Percentiles rank a stretch among this genome's conserved stretches.
Conservation (phyloP, 768 basidiomycete genomes). For the Ephemerocybe angulata region DNA sequence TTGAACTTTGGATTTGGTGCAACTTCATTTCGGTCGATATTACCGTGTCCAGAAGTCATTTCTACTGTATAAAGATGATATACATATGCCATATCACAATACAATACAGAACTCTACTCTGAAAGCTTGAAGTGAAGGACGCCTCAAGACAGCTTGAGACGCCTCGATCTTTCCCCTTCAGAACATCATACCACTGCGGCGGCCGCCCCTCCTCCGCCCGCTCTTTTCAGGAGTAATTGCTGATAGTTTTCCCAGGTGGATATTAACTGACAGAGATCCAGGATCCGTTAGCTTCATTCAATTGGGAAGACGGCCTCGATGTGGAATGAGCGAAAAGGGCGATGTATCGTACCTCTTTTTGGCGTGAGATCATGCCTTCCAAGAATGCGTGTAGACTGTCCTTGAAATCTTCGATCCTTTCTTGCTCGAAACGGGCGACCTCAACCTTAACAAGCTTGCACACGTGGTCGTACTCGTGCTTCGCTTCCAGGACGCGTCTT, state of each 20-base stretch:
- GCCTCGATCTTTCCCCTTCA: too few species aligned
- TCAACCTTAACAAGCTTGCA: conserved; percentile 88
- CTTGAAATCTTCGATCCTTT: conserved; percentile 93
- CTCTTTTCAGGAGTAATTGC: conserved; percentile 53
- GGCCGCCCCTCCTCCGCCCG: conserved; percentile 4
- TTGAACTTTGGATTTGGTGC: too few species aligned
- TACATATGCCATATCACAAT: too few species aligned
- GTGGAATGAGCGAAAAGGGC: neutral
- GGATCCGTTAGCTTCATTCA: neutral
- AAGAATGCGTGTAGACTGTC: conserved; percentile 75
- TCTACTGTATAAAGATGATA: too few species aligned
- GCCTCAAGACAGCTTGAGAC: too few species aligned
- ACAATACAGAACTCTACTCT: too few species aligned
- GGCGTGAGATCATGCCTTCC: conserved; percentile 80
- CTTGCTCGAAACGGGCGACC: conserved; percentile 86
- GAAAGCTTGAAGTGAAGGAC: too few species aligned
- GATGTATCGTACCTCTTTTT: conserved; percentile 61
- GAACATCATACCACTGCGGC: too few species aligned
- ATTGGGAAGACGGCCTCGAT: neutral
- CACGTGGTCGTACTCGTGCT: conserved; percentile 84
- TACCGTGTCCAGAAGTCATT: too few species aligned
- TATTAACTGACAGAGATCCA: conserved; percentile 53
- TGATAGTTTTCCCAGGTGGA: conserved; percentile 81
- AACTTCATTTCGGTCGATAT: too few species aligned
- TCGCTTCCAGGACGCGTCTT: conserved; percentile 74